Percentiles rank a stretch among this genome's conserved stretches.
These are phyloP conservation scores for Physcomitrellopsis africana DNA, from an alignment of 225 moss, liverwort and hornwort species.

Conservation along the genomic window DNA sequence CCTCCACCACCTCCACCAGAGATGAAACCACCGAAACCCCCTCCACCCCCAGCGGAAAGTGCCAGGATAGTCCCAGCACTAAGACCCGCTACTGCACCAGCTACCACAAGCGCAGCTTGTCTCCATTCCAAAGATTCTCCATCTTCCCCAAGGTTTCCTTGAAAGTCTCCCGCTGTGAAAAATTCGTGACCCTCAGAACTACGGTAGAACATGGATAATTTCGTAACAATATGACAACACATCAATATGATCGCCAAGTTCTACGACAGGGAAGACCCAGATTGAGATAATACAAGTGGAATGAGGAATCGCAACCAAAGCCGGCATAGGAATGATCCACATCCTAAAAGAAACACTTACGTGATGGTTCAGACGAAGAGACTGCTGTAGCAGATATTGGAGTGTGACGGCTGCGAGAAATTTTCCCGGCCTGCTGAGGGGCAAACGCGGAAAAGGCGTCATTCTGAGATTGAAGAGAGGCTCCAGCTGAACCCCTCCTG, in stretches of 20 bases:
- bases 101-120: slow-evolving; percentile 49
- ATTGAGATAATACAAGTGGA: not conserved
- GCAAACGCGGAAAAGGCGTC: slow-evolving; percentile 31
- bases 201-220: not conserved
- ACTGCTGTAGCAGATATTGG: slow-evolving; percentile 29
- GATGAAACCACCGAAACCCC: slow-evolving; percentile 56
- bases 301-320: not conserved
- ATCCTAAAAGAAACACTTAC: slow-evolving; percentile 25
- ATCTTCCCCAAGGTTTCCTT: slow-evolving; percentile 16
- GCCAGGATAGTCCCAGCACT: slow-evolving; percentile 43
- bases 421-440: slow-evolving; percentile 37
- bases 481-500: slow-evolving; percentile 30
- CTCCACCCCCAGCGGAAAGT: slow-evolving; percentile 58
- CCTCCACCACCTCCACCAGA: slow-evolving; percentile 64
- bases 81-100: slow-evolving; percentile 49
- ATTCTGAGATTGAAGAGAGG: slow-evolving; percentile 34
- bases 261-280: not conserved
- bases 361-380: slow-evolving; percentile 25
- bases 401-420: slow-evolving; percentile 34
- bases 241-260: not conserved
- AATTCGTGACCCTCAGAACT: slow-evolving; percentile 22
- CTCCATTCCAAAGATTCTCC: slow-evolving; percentile 39
- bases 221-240: not conserved
- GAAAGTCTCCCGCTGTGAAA: slow-evolving; percentile 32
- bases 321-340: not conserved